A percentile compares a stretch with the other conserved stretches of the same genome.
These are phyloP conservation scores for Nelumbo lutea DNA, from an alignment of 164 flowering plant species.

Conservation along the genomic window DNA sequence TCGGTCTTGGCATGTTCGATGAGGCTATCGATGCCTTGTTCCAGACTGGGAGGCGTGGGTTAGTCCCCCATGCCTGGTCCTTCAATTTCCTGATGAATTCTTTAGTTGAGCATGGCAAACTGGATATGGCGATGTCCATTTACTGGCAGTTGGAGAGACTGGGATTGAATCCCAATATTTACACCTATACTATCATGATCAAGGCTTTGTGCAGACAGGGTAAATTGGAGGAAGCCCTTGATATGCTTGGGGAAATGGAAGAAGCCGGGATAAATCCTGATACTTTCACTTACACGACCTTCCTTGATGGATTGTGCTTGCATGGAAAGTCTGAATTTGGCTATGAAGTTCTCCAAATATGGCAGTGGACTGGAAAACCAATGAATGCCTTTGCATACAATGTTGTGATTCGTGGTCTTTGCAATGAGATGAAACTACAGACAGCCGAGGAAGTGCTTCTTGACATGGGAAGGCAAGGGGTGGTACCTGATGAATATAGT, in stretches of 20 bases:
- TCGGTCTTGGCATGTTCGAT: slow-evolving; percentile 42
- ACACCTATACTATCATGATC: slow-evolving; percentile 50
- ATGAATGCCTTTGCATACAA: slow-evolving; percentile 40
- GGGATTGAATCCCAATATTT: slow-evolving; percentile 54
- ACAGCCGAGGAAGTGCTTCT: slow-evolving; percentile 53
- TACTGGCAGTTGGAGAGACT: slow-evolving; percentile 42
- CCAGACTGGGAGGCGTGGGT: slow-evolving; percentile 24
- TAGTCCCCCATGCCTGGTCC: slow-evolving; percentile 36
- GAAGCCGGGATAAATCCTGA: slow-evolving; percentile 39
- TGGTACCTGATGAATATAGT: slow-evolving; percentile 36
- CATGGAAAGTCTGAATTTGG: slow-evolving; percentile 31
- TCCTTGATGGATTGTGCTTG: slow-evolving; percentile 56
- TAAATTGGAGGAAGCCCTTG: slow-evolving; percentile 38
- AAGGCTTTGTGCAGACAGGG: slow-evolving; percentile 53
- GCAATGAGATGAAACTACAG: slow-evolving; percentile 43
- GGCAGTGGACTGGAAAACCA: slow-evolving; percentile 22
- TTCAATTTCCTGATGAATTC: slow-evolving; percentile 61
- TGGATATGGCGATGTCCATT: slow-evolving; percentile 36
- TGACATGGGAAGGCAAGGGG: slow-evolving; percentile 45
- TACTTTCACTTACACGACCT: slow-evolving; percentile 38
- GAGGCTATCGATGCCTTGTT: slow-evolving; percentile 53
- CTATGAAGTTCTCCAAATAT: slow-evolving; percentile 35
- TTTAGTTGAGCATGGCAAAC: slow-evolving; percentile 40
- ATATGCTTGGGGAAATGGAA: slow-evolving; percentile 49
- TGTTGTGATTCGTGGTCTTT: slow-evolving; percentile 59